Evolutionary conservation across 2,329 filamentous ascomycete species (phyloP).

Genomic region (Exophiala phaeomuriformis): DNA sequence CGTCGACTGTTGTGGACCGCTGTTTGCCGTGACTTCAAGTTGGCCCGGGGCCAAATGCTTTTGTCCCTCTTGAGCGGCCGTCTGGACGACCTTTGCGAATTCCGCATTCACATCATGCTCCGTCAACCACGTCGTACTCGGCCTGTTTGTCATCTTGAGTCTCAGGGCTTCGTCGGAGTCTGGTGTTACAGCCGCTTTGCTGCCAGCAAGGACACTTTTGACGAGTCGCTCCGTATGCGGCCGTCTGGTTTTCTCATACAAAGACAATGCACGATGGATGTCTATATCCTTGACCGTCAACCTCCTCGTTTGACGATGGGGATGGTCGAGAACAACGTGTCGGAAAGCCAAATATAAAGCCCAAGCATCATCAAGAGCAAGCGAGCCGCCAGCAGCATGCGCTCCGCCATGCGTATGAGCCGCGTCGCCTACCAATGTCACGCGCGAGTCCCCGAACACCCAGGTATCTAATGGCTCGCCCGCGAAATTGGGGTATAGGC

Average conservation of each 20-base stretch:
- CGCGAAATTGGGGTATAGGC: slow-evolving; percentile 40
- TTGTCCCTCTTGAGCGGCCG: not conserved
- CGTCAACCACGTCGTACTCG: slow-evolving; percentile 40
- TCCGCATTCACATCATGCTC: slow-evolving; percentile 42
- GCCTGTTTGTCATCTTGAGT: slow-evolving; percentile 32
- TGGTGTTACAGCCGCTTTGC: slow-evolving; percentile 18
- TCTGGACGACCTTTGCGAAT: slow-evolving; percentile 27
- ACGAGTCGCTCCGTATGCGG: slow-evolving; percentile 37
- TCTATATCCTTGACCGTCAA: slow-evolving; percentile 4
- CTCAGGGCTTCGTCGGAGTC: slow-evolving; percentile 38
- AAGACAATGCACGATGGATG: slow-evolving; percentile 30
- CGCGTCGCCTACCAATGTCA: slow-evolving; percentile 30
- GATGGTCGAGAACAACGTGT: slow-evolving; percentile 30
- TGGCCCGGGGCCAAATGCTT: too few relatives aligned
- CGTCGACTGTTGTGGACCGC: too few relatives aligned
- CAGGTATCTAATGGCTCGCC: slow-evolving; percentile 38
- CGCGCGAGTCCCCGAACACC: slow-evolving; percentile 33
- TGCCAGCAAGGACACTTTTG: slow-evolving; percentile 31
- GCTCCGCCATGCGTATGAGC: slow-evolving; percentile 31
- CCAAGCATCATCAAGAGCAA: slow-evolving; percentile 34
- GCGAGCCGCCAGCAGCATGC: slow-evolving; percentile 31
- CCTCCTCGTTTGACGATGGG: slow-evolving; percentile 1
- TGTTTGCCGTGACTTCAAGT: too few relatives aligned
- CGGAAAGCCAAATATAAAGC: slow-evolving; percentile 37
- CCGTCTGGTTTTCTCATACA: slow-evolving; percentile 42